Base-by-base conservation (phyloP, 768 basidiomycete species). In the Leucosporidium creatinivorum region DNA sequence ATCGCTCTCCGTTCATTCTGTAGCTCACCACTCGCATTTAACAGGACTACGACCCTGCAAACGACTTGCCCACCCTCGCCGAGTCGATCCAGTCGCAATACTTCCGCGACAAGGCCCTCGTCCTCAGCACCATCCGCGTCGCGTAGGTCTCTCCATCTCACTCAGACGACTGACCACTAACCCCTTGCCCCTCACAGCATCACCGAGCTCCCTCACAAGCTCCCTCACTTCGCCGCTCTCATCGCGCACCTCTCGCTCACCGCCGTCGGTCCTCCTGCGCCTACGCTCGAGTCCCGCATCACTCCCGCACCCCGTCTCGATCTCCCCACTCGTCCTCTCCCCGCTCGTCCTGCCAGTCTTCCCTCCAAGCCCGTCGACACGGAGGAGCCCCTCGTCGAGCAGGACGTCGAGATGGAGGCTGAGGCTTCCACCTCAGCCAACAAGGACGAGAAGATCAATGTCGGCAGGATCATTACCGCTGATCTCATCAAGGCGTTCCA, bases 401-500 rank as follows among this genome's bases (percentile, higher is more conserved):
- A 62, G n/a, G 63, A 81, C 78, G 48, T 77, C 15, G 65, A 70
- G 19, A 80, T 78, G 6, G 77, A 79, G 52, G 75, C 77, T 4
- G 71, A 77, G 10, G 75, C 79, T 33, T 73, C 78, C 49, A 83
- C 82, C 50, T 78, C 79, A 44, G 77, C 77, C 3, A 64, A 74
- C 4, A 78, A 79, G 18, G 76, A 73, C 23, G 77, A 78, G 10
- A 77, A 78, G 21, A 62, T 77, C 21, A 76, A 81, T 79, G 25
- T 89, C 0, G 89, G 89, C 2, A 83, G 83, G 61, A 84, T 87
- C 55, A 82, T 93, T 21, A 79, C 94, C 25, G 88, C 93, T 71
- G 92, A 98, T 75, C 87, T 93, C 66, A 89, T 88, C 85, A 89
- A 89, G 78, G 89, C 88, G 3, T 96, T 97, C 77, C 89, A 92